Evolutionary conservation across 192 early-diverging fungal species (phyloP), one percentile per base, ranked within the genome.

Genomic region (Mortierella claussenii): DNA sequence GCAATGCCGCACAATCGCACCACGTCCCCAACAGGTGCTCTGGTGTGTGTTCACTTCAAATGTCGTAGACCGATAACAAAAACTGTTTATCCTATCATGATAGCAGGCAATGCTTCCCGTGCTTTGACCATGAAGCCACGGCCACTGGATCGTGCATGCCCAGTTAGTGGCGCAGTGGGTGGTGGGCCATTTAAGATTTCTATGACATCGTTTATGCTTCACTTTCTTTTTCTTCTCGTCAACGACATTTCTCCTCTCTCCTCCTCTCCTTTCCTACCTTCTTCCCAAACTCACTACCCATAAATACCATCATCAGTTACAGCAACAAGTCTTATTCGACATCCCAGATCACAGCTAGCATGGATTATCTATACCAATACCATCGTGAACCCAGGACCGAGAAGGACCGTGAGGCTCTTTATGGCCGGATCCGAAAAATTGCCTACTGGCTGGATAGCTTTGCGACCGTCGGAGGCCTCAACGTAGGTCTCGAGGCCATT

Each of bases 381-480:
- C 70, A 75, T 48, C 62, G 55, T 10, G 34, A 60, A 42, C 70
- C 70, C 12, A 40, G 56, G 45, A 75, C 70, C 0, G 62, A 60
- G 48, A 45, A 31, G 32, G 70, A 75, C n/a, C 70, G 70, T 11
- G 70, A 75, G 44, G 63, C 21, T 0, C 63, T 75, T 20, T 75
- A 75, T 60, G 70, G 70, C 24, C 43, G 70, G 3, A 55, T 75
- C 26, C 55, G 70, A 13, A 65, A 33, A 28, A 60, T 60, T 42
- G 70, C 70, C 3, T 75, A 55, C 28, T 75, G 70, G 70, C 70
- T 75, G 44, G 70, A 75, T 47, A 65, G 49, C 12, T 60, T 60
- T 32, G 55, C 62, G 2, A 53, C 4, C 42, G 44, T 75, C 23
- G 70, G 62, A 33, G 51, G 57, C 20, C 28, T 75, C 44, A 4